phyloP scores from a whole-genome alignment of 305 asterid species.

The Fraxinus sp. region DNA sequence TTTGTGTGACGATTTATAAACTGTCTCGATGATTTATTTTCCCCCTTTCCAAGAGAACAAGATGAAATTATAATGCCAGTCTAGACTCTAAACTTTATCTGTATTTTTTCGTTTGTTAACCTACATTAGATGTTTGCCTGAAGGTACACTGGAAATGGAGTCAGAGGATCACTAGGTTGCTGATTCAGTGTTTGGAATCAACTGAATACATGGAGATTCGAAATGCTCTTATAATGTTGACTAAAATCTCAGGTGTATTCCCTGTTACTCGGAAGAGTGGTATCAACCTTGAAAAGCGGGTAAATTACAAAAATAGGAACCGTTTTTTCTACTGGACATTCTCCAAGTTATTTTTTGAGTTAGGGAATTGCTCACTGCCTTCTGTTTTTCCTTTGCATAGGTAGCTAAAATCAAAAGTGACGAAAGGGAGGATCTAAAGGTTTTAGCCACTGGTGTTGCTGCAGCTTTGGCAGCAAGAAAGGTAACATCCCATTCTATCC shows the following conservation, averaged over 20 bases:
- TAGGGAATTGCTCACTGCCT: conserved; percentile 17
- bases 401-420: conserved; percentile 97
- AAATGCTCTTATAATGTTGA: conserved; percentile 88
- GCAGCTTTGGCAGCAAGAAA: conserved; percentile 98
- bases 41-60: background rate
- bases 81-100: background rate
- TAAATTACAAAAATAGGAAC: conserved; percentile 29
- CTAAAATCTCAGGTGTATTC: conserved; percentile 82
- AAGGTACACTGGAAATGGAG: conserved; percentile 99
- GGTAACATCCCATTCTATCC: conserved; percentile 43
- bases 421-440: conserved; percentile 99
- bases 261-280: conserved; percentile 99
- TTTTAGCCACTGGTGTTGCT: conserved; percentile 95
- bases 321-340: conserved; percentile 3
- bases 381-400: conserved; percentile 38
- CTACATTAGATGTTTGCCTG: conserved; percentile 21
- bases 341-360: conserved; percentile 12
- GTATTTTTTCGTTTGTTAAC: conserved; percentile 2
- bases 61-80: conserved; percentile 14
- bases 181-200: conserved; percentile 97
- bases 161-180: conserved; percentile 90
- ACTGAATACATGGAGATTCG: conserved; percentile 96
- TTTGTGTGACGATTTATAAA: background rate
- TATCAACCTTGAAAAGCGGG: conserved; percentile 98
- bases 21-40: background rate